phyloP scores from a whole-genome alignment of 306 rosid genomes.

The Dalbergia cultrata region DNA sequence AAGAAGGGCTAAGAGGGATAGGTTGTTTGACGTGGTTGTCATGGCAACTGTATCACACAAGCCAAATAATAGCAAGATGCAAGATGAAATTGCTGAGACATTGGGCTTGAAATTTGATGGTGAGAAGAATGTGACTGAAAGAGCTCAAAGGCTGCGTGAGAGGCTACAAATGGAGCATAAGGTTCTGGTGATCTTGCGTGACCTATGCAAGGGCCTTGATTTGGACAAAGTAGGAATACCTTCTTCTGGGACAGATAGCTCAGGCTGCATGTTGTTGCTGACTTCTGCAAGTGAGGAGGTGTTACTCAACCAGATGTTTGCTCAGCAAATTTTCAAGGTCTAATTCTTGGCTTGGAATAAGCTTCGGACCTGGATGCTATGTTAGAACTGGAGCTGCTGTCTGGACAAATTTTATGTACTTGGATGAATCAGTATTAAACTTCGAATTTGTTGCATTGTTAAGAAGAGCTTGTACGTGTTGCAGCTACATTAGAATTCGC shows the following conservation, averaged over 20 bases:
- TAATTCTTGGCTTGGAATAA: background rate
- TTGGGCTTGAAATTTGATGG: background rate
- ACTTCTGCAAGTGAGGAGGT: background rate
- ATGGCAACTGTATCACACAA: background rate
- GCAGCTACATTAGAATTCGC: no score
- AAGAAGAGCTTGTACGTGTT: background rate
- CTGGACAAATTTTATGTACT: no score
- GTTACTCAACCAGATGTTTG: background rate
- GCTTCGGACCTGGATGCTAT: background rate
- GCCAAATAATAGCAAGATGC: background rate
- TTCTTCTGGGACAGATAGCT: background rate
- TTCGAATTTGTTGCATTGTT: background rate
- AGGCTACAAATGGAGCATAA: background rate
- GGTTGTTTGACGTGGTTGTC: background rate
- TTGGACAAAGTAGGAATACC: slow-evolving; percentile 20
- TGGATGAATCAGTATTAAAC: no score
- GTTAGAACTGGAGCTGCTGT: background rate
- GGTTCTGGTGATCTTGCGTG: background rate
- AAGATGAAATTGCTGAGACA: background rate
- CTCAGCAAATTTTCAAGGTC: background rate
- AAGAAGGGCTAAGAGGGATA: background rate
- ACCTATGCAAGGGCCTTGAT: slow-evolving; percentile 3
- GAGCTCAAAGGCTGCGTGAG: background rate
- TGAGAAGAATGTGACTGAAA: background rate
- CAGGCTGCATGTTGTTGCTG: background rate